Percentiles rank a stretch among this genome's conserved stretches.
Conservation (phyloP, 2,329 filamentous ascomycete genomes). For the Xylaria sp. region DNA sequence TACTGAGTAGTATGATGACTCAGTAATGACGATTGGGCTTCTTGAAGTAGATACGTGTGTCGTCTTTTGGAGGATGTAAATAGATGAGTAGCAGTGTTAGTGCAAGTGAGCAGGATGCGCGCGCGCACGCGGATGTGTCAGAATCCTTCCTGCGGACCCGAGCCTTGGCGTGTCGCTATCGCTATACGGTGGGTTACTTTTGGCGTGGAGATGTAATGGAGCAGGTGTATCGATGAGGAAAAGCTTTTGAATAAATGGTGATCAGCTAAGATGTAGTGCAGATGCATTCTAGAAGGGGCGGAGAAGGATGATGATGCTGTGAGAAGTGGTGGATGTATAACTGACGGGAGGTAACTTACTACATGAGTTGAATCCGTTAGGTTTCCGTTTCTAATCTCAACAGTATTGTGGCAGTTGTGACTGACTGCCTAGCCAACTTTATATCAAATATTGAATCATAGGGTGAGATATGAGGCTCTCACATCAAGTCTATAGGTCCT, state of each 20-base stretch:
- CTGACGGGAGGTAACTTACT: background rate
- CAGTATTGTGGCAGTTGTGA: background rate
- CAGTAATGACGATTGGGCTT: background rate
- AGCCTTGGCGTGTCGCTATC: constrained; percentile 26
- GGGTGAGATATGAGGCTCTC: background rate
- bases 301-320: background rate
- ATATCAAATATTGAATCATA: background rate
- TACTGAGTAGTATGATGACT: too few relatives aligned
- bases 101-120: constrained; percentile 20
- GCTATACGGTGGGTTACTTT: constrained; percentile 17
- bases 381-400: constrained; percentile 4
- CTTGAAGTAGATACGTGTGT: background rate
- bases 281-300: constrained; percentile 5
- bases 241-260: background rate
- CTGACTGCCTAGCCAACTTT: background rate
- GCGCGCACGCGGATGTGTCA: constrained; percentile 24
- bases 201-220: constrained; percentile 18
- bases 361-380: background rate
- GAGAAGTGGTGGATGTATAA: background rate
- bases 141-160: constrained; percentile 29
- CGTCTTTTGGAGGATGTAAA: background rate
- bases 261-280: background rate
- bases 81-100: background rate
- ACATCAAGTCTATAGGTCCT: background rate
- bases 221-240: constrained; percentile 2